Percentiles rank a stretch among this genome's conserved stretches.
These are phyloP conservation scores for Mikania micrantha DNA, from an alignment of 129 eudicot genomes.

Conservation along the genomic window DNA sequence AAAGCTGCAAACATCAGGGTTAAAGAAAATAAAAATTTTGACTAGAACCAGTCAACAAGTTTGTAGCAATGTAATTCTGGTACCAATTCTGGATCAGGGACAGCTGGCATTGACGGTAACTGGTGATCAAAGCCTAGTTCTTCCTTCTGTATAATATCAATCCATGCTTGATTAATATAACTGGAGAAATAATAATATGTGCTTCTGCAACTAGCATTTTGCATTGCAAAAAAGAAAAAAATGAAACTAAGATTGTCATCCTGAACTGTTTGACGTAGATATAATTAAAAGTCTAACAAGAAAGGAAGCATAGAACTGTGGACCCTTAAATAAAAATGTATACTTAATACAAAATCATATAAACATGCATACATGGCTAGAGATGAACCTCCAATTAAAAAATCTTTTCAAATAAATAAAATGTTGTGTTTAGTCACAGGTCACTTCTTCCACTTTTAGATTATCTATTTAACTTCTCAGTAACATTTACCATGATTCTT, in stretches of 20 bases:
- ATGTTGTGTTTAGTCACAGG: not conserved
- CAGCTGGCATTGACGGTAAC: constrained; percentile 61
- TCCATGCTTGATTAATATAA: constrained; percentile 2
- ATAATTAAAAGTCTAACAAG: not conserved
- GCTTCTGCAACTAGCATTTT: not conserved
- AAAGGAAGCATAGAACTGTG: not conserved
- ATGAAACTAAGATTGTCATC: not conserved
- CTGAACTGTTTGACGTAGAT: not conserved
- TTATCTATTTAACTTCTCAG: not conserved
- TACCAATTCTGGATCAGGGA: constrained; percentile 86
- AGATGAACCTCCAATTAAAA: not conserved
- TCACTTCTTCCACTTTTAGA: not conserved
- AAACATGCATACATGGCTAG: not conserved
- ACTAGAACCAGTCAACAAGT: not conserved
- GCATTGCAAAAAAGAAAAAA: not conserved
- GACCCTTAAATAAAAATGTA: not conserved
- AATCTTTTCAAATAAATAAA: not conserved
- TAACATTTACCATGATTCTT: not conserved
- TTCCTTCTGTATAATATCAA: constrained; percentile 51
- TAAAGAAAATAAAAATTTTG: constrained; percentile 1
- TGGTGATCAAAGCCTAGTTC: constrained; percentile 84
- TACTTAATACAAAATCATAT: not conserved
- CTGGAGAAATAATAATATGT: not conserved
- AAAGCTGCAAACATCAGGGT: constrained; percentile 45
- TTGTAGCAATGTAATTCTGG: not conserved